These are phyloP conservation scores for Cyathus striatus DNA, from an alignment of 768 basidiomycete genomes.

Conservation along the genomic window DNA sequence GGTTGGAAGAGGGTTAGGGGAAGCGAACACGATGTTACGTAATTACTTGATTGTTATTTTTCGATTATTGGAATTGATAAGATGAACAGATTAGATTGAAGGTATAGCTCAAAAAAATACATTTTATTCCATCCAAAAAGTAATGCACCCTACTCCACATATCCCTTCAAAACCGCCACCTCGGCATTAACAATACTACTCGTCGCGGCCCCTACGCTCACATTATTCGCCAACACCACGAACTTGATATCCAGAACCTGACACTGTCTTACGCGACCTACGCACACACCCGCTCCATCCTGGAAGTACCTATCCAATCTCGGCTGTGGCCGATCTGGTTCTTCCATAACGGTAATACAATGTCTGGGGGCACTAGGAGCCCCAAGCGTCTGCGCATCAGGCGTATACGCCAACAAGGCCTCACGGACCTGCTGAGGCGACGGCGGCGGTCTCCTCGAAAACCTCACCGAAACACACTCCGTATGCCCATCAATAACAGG, in stretches of 20 bases:
- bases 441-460: conserved; percentile 74
- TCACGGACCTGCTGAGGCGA: conserved; percentile 83
- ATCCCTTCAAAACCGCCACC: conserved; percentile 78
- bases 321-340: conserved; percentile 90
- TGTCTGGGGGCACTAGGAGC: conserved; percentile 84
- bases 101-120: no score
- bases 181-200: conserved; percentile 97
- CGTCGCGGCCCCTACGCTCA: conserved; percentile 93
- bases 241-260: conserved; percentile 94
- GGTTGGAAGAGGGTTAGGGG: no score
- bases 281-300: conserved; percentile 85
- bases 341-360: conserved; percentile 89
- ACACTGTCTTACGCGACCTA: conserved; percentile 89
- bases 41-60: no score
- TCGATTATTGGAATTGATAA: no score
- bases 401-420: conserved; percentile 68
- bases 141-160: no score
- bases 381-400: conserved; percentile 68
- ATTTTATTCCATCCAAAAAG: no score
- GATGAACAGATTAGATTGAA: no score
- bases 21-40: no score
- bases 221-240: conserved; percentile 89
- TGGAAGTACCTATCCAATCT: conserved; percentile 87
- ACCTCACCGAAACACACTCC: conserved; percentile 84
- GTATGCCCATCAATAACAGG: conserved; percentile 95